phyloP scores from a whole-genome alignment of 2,329 filamentous ascomycete species.

The Fusarium robinianum region DNA sequence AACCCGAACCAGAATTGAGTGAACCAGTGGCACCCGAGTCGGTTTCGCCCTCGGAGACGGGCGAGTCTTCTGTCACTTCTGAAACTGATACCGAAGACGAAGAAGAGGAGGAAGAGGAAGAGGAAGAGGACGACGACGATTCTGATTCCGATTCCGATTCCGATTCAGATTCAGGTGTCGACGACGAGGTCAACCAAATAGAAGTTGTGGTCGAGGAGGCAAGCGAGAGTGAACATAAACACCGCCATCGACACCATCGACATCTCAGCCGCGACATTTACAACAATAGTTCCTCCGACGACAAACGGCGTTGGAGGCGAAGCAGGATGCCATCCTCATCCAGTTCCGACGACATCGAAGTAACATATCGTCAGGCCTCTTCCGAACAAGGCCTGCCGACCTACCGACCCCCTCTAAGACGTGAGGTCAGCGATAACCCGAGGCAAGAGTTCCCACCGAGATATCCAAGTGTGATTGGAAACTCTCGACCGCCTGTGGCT shows the following conservation, averaged over 20 bases:
- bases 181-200: slow-evolving; percentile 26
- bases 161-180: too few species aligned
- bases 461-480: slow-evolving; percentile 39
- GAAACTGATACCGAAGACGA: too few species aligned
- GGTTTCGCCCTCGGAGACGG: slow-evolving; percentile 22
- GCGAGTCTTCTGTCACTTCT: too few species aligned
- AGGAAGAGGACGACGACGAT: slow-evolving; percentile 22
- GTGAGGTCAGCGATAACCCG: slow-evolving; percentile 38
- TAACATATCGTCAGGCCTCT: slow-evolving; percentile 30
- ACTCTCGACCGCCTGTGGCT: slow-evolving; percentile 42
- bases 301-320: slow-evolving; percentile 29
- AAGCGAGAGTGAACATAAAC: slow-evolving; percentile 33
- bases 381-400: slow-evolving; percentile 39
- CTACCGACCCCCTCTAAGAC: slow-evolving; percentile 36
- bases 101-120: too few species aligned
- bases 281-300: slow-evolving; percentile 33
- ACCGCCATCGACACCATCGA: slow-evolving; percentile 15
- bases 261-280: slow-evolving; percentile 37
- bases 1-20: too few species aligned
- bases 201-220: slow-evolving; percentile 38
- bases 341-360: slow-evolving; percentile 34
- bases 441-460: slow-evolving; percentile 35
- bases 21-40: slow-evolving; percentile 29
- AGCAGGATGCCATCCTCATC: slow-evolving; percentile 30
- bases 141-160: too few species aligned